Base-by-base conservation (phyloP, 1,284 basidiomycete species). In the Laetiporus sulphureus region DNA sequence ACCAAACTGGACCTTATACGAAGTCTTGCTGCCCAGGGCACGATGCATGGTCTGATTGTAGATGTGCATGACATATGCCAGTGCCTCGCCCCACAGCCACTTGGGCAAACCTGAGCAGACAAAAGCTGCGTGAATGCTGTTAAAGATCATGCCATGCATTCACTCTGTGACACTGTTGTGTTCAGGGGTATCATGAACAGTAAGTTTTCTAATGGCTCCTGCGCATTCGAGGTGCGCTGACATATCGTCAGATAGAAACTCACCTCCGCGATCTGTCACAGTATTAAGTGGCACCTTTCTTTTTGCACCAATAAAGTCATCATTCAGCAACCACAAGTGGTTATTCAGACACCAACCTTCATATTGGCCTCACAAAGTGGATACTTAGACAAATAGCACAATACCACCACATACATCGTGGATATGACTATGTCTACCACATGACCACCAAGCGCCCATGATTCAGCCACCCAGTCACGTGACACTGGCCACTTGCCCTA, bases 31-130 rank as follows among this genome's bases (percentile, higher is more conserved):
- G 18, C 8, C 8, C 7, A 16, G 27, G 58, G 45, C 3, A 51
- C 35, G 0, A 10, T 59, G 60, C 2, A 56, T 50, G 1, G 58
- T 54, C 1, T 57, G 51, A 42, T 68, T 67, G 23, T 50, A 46
- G 2, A 68, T 16, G 56, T 58, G 67, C 13, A 43, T 47, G 0
- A 62, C 55, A 38, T 67, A 59, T 6, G 45, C 22, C 8, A 67
- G 42, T 3, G 68, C 67, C 42, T 70, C 59, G 4, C 62, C 60
- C 68, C 68, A 71, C 8, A 69, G 50, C 34, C 47, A 62, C 6
- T 41, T 38, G 3, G 64, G 64, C 12, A 70, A 46, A 3, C 57
- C 44, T 7, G 49, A 35, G 19, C 48, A 49, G 34, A 52, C 29
- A 1, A 60, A 48, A 41, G 58, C 46, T 1, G 55, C 56, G 3